Base-by-base conservation (phyloP, 148 eudicot species). In the Diospyros kaki region DNA sequence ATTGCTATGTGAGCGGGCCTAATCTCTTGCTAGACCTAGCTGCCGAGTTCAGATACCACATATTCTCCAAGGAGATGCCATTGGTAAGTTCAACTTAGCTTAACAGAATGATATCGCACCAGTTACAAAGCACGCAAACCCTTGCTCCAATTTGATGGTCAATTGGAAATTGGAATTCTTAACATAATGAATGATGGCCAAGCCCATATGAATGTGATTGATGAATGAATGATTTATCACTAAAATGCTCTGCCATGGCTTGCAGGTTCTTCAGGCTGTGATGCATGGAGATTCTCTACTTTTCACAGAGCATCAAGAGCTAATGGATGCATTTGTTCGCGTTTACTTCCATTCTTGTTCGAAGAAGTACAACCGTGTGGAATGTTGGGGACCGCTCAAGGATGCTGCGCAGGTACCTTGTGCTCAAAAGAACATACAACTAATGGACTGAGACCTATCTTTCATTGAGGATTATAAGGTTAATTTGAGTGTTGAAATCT, bases 1-100 rank as follows among this genome's bases (percentile, higher is more conserved):
- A 93, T 69, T 93, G 98, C 78, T 91, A 85, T 75, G 93, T 93
- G 61, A 87, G 94, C 60, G 98, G 98, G 11, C 94, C 94, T 28
- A 93, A 87, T 82, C 81, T 76, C 54, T 83, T 89, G 50, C 86
- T 83, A 28, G 96, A 91, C 73, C 72, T 91, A 40, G 83, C 88
- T 77, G 94, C 98, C 46, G 97, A 93, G 81, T 84, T 93, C 43
- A 83, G 98, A 74, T 93, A 93, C 80, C 89, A 87, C 76, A 93
- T 93, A 50, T 93, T 93, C 85, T 91, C 97, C 54, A 93, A 93
- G 76, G 98, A 93, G 77, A 84, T 93, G 53, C 98, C 98, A 18
- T 76, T 93, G 87, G 98, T 93, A 81, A 85, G 85, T 84, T 45
- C 54, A 43, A 43, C 41, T 56, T 11, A 48, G n/a, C 39, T n/a